Evolutionary conservation across 2,329 filamentous ascomycete species (phyloP).

Genomic region (Neoscytalidium dimidiatum): DNA sequence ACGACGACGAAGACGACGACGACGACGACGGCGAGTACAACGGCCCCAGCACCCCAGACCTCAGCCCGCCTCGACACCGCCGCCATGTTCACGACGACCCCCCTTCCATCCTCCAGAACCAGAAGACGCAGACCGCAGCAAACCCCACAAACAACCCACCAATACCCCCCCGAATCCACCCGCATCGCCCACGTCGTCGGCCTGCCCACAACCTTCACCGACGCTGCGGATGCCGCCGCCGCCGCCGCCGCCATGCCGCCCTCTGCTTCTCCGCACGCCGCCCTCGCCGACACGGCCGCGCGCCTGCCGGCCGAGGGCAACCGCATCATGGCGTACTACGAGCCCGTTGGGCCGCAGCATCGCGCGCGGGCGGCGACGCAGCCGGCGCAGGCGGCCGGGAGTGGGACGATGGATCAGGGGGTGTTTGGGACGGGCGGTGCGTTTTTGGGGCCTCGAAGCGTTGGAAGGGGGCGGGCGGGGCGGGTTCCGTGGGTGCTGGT

Average conservation of each 20-base stretch:
- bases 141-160: neutral
- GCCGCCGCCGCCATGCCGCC: conserved; percentile 27
- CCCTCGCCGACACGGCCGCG: neutral
- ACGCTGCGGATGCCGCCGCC: neutral
- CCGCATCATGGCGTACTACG: neutral
- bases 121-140: neutral
- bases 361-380: neutral
- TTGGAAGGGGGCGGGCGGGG: no score
- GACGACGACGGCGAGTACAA: no score
- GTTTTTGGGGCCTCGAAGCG: no score
- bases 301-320: neutral
- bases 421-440: neutral
- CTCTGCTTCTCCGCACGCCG: neutral
- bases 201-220: neutral
- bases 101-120: neutral
- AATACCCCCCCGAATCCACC: neutral
- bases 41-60: no score
- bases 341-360: neutral
- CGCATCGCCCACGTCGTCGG: conserved; percentile 2
- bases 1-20: no score
- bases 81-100: neutral
- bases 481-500: neutral
- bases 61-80: conserved; percentile 7
- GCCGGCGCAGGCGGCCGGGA: neutral
- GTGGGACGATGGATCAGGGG: neutral